Base-by-base conservation (phyloP, 768 basidiomycete species). In the Cubamyces lactineus region DNA sequence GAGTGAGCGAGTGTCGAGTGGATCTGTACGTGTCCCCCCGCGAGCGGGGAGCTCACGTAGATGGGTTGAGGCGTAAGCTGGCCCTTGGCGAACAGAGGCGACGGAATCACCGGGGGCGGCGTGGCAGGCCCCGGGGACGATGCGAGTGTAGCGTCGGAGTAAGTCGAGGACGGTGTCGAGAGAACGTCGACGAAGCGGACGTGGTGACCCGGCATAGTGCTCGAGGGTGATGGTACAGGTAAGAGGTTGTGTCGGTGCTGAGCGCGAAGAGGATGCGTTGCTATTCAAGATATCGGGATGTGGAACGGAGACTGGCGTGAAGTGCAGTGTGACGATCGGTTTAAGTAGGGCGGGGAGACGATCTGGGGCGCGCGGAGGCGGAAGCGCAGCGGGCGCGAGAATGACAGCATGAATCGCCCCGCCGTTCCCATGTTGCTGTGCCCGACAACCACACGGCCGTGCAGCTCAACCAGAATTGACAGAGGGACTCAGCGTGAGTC, bases 1-100 rank as follows among this genome's bases (percentile, higher is more conserved):
- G 51, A 16, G 38, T 66, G 40, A 4, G 73, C 70, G 43, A 73
- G 70, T 3, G 67, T 61, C 17, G 64, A 64, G 63, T 68, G 59
- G 42, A 66, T 23, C 21, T 52, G 38, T 30, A 63, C 64, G 11
- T 53, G 57, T 5, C 54, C 39, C 7, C 45, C 63, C 42, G 61
- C 57, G 8, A 59, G 50, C 17, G 60, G 52, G 5, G 53, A 54
- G 34, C 30, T 34, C 38, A 63, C 52, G 26, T 50, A 53, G 45
- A 46, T 52, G 15, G 39, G 11, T 12, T 59, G 53, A 30, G 58
- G 57, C 53, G 52, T 19, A 43, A 53, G 46, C 38, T 51, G 48
- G 45, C 53, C 28, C 43, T 61, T 61, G 3, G 52, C 13, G 23
- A 45, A 57, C 17, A 45, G 57, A 26, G 60, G 66, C 23, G 55